Conservation (phyloP, 228 moss, liverwort and hornwort genomes). For the Sphagnum fallax region DNA sequence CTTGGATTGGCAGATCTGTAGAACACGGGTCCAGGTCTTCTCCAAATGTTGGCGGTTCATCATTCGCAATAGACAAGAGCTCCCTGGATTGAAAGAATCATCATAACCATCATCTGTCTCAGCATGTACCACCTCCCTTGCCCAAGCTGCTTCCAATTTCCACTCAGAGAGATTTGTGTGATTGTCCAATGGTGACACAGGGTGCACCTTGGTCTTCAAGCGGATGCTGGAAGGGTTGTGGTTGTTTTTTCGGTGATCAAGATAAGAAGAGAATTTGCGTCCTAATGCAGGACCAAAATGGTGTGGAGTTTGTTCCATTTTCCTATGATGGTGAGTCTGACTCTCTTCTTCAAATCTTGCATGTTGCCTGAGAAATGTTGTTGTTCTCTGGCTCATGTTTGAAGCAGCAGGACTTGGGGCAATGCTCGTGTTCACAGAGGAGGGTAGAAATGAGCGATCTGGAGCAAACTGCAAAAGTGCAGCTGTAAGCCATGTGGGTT, state of each 20-base stretch:
- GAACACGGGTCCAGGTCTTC: slow-evolving; percentile 63
- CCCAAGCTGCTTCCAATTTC: slow-evolving; percentile 6
- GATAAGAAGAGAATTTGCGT: slow-evolving; percentile 4
- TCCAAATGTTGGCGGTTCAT: slow-evolving; percentile 48
- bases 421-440: slow-evolving; percentile 40
- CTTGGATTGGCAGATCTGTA: slow-evolving; percentile 51
- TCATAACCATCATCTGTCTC: background rate
- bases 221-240: slow-evolving; percentile 15
- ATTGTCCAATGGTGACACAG: slow-evolving; percentile 17
- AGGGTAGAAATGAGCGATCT: slow-evolving; percentile 46
- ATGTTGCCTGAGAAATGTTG: slow-evolving; percentile 19
- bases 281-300: slow-evolving; percentile 29
- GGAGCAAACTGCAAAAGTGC: slow-evolving; percentile 55
- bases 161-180: slow-evolving; percentile 3
- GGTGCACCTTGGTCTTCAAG: slow-evolving; percentile 49
- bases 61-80: slow-evolving; percentile 7
- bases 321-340: background rate
- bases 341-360: slow-evolving; percentile 1
- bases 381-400: slow-evolving; percentile 56
- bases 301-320: slow-evolving; percentile 4
- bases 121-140: background rate
- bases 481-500: slow-evolving; percentile 54
- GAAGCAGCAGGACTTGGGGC: slow-evolving; percentile 23
- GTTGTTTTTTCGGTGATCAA: slow-evolving; percentile 7
- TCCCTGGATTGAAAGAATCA: background rate